Evolutionary conservation across 768 basidiomycete genomes (phyloP), one percentile per base, ranked within the genome.

Genomic region (Leccinum variicolor): DNA sequence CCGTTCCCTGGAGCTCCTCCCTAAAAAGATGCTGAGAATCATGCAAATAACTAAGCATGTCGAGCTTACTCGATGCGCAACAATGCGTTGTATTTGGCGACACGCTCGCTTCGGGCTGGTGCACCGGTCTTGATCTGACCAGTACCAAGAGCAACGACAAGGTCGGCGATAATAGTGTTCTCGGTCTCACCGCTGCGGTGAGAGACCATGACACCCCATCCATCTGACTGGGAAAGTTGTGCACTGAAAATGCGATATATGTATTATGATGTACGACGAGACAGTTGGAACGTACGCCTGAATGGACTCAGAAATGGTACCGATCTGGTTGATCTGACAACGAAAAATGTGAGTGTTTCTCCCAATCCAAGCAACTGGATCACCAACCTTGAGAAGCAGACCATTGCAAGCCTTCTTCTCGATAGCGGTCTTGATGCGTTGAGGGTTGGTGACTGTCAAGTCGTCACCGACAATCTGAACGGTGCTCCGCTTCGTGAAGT

Each of bases 351-450:
- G 39, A 69, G 34, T 1, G 3, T 58, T 29, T 13, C 17, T 45
- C 0, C 17, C 10, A 7, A 5, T n/a, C 10, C 9, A 8, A 52
- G 36, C 28, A 7, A 26, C 21, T 34, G 6, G 15, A 48, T 17
- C 17, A 62, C 67, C n/a, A 52, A 79, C 83, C 88, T 98, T 99
- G 77, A 99, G 86, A 61, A 99, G 84, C 41, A 99, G 84, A 72
- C 93, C 97, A 70, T 98, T 98, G 86, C 96, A 98, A 36, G 97
- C 92, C 85, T 96, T 98, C 87, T 96, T 97, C 80, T 98, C 92
- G 63, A 98, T 97, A 66, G 97, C 97, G 39, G 92, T 96, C 85
- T 92, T 92, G 86, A 99, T 98, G 60, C 97, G 88, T 61, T 86
- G 76, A 43, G 94, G 92, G 84, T 99, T 99, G 69, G 97, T 98